Base-by-base conservation (phyloP, 78 protist genomes). In the Salpingoeca rosetta region DNA sequence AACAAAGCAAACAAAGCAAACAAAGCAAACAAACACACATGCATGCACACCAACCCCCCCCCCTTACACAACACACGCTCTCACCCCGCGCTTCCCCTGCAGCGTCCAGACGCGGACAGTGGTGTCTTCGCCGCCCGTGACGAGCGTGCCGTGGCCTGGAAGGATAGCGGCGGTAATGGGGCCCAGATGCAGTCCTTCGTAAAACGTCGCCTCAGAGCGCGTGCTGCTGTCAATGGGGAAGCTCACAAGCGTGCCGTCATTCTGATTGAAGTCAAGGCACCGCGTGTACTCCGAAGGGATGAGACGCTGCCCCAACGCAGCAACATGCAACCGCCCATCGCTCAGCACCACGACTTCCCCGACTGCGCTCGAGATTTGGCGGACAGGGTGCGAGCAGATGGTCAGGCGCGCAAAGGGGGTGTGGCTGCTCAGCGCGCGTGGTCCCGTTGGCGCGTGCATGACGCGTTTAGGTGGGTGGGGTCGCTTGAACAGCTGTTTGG, bases 401-500 rank as follows among this genome's bases (percentile, higher is more conserved):
- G 17, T 17, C 65, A 51, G 7, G 65, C 65, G 31, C 31, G 65
- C 65, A 17, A 51, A 17, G 17, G 65, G 31, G 17, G 65, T 17
- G 65, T 7, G 7, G 31, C 31, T 17, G 7, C 17, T 51, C 31
- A 51, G 31, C 31, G 31, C 17, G 65, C 17, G 65, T 51, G 31
- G 31, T 22, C 7, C 65, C 7, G 65, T 51, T 51, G 7, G 65
- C 31, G 12, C 12, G 40, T 73, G 3, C 77, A 73, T 73, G 77
- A 3, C 28, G 45, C 76, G 74, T 37, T 38, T 1, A 1, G 7
- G 7, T 22, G 93, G 93, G 76, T 93, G 95, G 12, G 92, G 83
- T 41, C 22, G 44, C 39, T 17, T 38, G 90, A 96, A 96, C 36
- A 98, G 88, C 74, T 97, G 99, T 0, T 72, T 24, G 17, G 99